Base-by-base conservation (phyloP, 257 asterid species). In the Fraxinus anomala region DNA sequence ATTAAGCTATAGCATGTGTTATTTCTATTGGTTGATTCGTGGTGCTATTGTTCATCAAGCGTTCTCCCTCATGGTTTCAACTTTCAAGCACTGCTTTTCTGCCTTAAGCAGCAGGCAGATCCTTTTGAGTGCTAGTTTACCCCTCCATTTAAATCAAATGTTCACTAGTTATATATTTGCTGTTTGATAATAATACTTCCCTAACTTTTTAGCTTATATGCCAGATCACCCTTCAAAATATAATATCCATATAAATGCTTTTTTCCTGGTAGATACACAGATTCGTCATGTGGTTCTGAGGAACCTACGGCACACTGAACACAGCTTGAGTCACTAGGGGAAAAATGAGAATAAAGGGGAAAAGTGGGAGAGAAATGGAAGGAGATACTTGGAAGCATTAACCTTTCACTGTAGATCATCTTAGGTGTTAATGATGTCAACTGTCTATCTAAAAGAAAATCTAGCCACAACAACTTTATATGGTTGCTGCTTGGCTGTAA, bases 401-500 rank as follows among this genome's bases (percentile, higher is more conserved):
- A 47, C 16, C 69, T 68, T 68, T 69, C 34, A n/a, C 11, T 74
- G 31, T 54, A 59, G 76, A 37, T 68, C 42, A 16, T 21, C 59
- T 47, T 19, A 36, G 24, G 17, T 24, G 6, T 66, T 28, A 72
- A 19, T 68, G 34, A 67, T 68, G 33, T 37, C 61, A 42, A 33
- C 37, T 2, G 26, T 47, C 21, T 47, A 16, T 47, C 59, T 47
- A 47, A 47, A 47, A 47, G 59, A 47, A 47, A 16, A 47, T 47
- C 59, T 6, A 47, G 21, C 59, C 2, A 16, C 59, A 30, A 44
- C 14, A 42, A 70, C 23, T 56, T 40, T 26, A 44, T 12, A 63
- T 61, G 68, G 78, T 70, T 59, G 73, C 69, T 61, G 44, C 72
- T 51, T 47, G 21, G 59, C n/a, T 13, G 59, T 47, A 47, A 47